Percentiles rank a stretch among this genome's conserved stretches.
These are phyloP conservation scores for Camelina laxa DNA, from an alignment of 345 rosid genomes.

Conservation along the genomic window DNA sequence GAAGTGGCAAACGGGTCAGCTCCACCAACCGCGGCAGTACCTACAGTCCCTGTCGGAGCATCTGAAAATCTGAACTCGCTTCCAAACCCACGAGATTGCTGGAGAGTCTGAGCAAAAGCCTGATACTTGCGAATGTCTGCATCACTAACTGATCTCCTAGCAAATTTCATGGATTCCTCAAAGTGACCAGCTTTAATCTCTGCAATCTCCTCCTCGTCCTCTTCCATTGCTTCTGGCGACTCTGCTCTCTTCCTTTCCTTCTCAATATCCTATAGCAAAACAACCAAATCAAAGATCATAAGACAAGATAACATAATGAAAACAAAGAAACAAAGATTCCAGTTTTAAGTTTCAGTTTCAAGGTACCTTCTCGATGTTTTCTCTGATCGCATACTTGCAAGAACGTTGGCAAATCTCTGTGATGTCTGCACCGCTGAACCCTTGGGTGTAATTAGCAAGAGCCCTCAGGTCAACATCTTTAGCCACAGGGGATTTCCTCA, in stretches of 20 bases:
- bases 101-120: slow-evolving; percentile 46
- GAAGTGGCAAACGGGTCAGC: slow-evolving; percentile 41
- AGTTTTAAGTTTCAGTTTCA: background rate
- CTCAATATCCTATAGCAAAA: slow-evolving; percentile 40
- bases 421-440: slow-evolving; percentile 73
- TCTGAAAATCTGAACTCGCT: slow-evolving; percentile 44
- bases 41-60: slow-evolving; percentile 48
- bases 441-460: slow-evolving; percentile 62
- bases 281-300: slow-evolving; percentile 2
- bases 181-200: slow-evolving; percentile 46
- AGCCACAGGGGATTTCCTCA: slow-evolving; percentile 65
- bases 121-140: slow-evolving; percentile 48
- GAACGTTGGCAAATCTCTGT: slow-evolving; percentile 75
- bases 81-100: slow-evolving; percentile 43
- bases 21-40: slow-evolving; percentile 25
- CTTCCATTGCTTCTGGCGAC: slow-evolving; percentile 48
- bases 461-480: slow-evolving; percentile 69
- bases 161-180: slow-evolving; percentile 45
- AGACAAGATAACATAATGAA: background rate
- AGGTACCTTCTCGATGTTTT: slow-evolving; percentile 68
- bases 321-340: background rate
- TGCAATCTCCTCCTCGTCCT: slow-evolving; percentile 60
- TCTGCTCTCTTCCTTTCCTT: slow-evolving; percentile 42
- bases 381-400: slow-evolving; percentile 73
- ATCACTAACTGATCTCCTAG: slow-evolving; percentile 44